Evolutionary conservation across 192 early-diverging fungal genomes (phyloP).

Genomic region (Podila clonocystis): DNA sequence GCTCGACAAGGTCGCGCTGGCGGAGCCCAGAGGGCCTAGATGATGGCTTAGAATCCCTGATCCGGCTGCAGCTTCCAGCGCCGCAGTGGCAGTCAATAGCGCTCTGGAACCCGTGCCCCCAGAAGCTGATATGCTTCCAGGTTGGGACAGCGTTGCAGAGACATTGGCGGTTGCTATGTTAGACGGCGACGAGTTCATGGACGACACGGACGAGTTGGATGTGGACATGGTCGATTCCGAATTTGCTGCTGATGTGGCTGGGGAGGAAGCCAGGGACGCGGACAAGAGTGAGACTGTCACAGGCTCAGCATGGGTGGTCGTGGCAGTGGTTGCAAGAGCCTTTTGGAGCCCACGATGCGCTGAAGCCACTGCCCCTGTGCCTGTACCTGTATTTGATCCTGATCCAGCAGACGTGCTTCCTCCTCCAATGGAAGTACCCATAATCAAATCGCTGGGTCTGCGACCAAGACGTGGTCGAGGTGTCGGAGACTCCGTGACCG

Average conservation of each 20-base stretch:
- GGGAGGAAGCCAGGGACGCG: neutral
- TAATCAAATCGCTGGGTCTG: neutral
- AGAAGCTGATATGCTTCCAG: constrained; percentile 11
- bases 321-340: constrained; percentile 42
- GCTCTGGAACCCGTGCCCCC: constrained; percentile 20
- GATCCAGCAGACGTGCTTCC: neutral
- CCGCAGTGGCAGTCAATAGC: constrained; percentile 34
- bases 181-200: neutral
- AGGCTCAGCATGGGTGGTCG: constrained; percentile 8
- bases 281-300: neutral
- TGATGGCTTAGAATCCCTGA: neutral
- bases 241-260: constrained; percentile 11
- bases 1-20: constrained; percentile 22
- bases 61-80: constrained; percentile 34
- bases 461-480: neutral
- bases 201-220: constrained; percentile 20
- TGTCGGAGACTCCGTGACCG: constrained; percentile 1
- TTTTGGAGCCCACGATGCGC: constrained; percentile 31
- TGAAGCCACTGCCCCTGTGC: constrained; percentile 5
- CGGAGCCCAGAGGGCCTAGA: neutral
- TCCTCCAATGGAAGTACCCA: neutral
- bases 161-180: neutral
- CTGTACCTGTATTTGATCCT: neutral
- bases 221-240: constrained; percentile 17
- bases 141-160: constrained; percentile 26